Evolutionary conservation across 106 monocot species (phyloP), one percentile per base, ranked within the genome.

Genomic region (Gastrodia elata): DNA sequence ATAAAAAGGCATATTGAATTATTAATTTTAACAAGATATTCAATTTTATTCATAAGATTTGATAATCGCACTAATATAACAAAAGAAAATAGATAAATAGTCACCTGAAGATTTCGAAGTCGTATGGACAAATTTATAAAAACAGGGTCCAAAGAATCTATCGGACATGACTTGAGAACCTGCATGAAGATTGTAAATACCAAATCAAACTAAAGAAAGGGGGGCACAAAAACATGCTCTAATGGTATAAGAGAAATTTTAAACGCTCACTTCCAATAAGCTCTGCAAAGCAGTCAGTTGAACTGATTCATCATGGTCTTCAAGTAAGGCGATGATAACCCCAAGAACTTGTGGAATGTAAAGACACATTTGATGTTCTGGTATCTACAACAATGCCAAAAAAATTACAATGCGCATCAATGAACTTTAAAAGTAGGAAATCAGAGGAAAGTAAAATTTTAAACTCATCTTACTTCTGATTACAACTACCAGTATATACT

Each of bases 211-310:
- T 28, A 57, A 39, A 9, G 48, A 69, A 30, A 49, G 75, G 70
- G 28, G 13, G 20, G 14, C 32, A 61, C 32, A 32, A 61, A 32
- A 3, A 65, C 22, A 22, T 34, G 6, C 42, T 72, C 34, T n/a
- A n/a, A 13, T 36, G 33, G 38, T 4, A 16, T 38, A 18, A 39
- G 38, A 0, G 1, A 14, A 14, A 36, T 36, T 33, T 13, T 28
- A 61, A 67, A 2, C 75, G 77, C 88, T 83, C 67, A 96, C 96
- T 71, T 55, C 83, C 74, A 91, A 78, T 71, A 91, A 79, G 75
- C 97, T 91, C 41, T 98, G 90, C 0, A 93, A 86, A 24, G 93
- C 86, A 80, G 97, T 98, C 77, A 98, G 73, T 74, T 98, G 92
- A 78, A 93, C 93, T 56, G 84, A 80, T 81, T 93, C 97, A 76